Evolutionary conservation across 169 alveolate species (phyloP).

Genomic region (Plasmodium gallinaceum): DNA sequence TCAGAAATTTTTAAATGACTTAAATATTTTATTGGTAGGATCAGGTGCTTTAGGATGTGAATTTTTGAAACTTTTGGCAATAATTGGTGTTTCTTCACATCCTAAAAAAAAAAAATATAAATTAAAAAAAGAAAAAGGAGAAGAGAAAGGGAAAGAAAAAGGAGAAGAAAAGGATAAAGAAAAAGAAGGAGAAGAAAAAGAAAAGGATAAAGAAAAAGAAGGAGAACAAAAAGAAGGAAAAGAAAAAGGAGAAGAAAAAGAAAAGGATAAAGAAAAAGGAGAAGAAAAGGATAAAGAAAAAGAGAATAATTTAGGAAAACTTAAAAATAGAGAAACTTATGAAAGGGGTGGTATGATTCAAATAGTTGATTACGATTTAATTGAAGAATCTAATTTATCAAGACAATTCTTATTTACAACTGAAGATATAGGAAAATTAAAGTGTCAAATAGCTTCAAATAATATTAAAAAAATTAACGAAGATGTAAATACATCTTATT

Average conservation of each 20-base stretch:
- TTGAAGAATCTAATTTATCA: conserved; percentile 97
- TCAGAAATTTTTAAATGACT: conserved; percentile 50
- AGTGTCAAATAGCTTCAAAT: conserved; percentile 65
- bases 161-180: neutral
- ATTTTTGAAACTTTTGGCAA: conserved; percentile 96
- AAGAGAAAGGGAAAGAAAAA: neutral
- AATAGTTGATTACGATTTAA: conserved; percentile 97
- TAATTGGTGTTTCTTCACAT: conserved; percentile 95
- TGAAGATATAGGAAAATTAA: conserved; percentile 48
- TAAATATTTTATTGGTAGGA: conserved; percentile 90
- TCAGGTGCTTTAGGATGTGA: conserved; percentile 99
- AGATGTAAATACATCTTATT: conserved; percentile 23
- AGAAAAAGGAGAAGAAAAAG: neutral
- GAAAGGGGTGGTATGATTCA: conserved; percentile 88
- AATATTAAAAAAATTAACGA: conserved; percentile 57
- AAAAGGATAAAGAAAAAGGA: neutral
- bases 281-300: neutral
- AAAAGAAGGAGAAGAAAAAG: conserved; percentile 7
- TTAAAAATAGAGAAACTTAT: no score
- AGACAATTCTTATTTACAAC: conserved; percentile 95
- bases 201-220: neutral
- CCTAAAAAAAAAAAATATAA: neutral
- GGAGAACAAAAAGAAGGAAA: no score
- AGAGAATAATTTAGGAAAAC: neutral
- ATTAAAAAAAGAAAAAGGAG: neutral